These are phyloP conservation scores for Fusarium proliferatum DNA, from an alignment of 2,329 filamentous ascomycete genomes.

Conservation along the genomic window DNA sequence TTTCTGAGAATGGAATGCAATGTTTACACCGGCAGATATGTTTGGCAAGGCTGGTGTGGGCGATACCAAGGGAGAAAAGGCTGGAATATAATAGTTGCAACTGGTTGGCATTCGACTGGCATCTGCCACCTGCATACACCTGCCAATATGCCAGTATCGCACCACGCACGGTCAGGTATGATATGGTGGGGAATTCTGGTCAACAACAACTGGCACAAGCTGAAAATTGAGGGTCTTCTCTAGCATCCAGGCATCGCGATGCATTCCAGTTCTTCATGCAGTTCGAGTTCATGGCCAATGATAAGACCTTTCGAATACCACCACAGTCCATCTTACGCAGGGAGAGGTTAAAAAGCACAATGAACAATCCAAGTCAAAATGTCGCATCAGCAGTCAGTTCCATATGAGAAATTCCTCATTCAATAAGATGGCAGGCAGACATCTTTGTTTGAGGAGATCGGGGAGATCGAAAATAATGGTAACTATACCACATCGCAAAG, in stretches of 20 bases:
- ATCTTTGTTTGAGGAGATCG: neutral
- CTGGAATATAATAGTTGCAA: constrained; percentile 31
- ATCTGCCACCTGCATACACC: constrained; percentile 40
- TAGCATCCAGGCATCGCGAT: constrained; percentile 34
- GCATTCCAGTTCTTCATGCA: constrained; percentile 44
- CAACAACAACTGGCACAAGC: constrained; percentile 21
- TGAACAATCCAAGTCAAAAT: neutral
- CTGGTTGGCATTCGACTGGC: constrained; percentile 38
- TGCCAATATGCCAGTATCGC: constrained; percentile 24
- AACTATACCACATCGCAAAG: constrained; percentile 9
- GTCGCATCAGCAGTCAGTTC: neutral
- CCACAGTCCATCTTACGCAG: constrained; percentile 17
- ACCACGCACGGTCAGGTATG: constrained; percentile 20
- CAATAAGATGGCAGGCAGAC: neutral
- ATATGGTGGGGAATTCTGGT: constrained; percentile 31
- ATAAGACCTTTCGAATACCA: constrained; percentile 5
- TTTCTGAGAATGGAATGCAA: constrained; percentile 45
- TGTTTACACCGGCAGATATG: constrained; percentile 43
- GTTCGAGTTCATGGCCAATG: constrained; percentile 16
- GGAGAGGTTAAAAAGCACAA: constrained; percentile 18
- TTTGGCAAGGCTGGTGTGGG: constrained; percentile 40
- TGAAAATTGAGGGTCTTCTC: constrained; percentile 20
- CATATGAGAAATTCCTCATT: neutral
- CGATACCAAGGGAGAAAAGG: constrained; percentile 34
- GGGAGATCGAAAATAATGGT: neutral